Conservation (phyloP, 352 stramenopile species). For the Globisporangium radiosum region DNA sequence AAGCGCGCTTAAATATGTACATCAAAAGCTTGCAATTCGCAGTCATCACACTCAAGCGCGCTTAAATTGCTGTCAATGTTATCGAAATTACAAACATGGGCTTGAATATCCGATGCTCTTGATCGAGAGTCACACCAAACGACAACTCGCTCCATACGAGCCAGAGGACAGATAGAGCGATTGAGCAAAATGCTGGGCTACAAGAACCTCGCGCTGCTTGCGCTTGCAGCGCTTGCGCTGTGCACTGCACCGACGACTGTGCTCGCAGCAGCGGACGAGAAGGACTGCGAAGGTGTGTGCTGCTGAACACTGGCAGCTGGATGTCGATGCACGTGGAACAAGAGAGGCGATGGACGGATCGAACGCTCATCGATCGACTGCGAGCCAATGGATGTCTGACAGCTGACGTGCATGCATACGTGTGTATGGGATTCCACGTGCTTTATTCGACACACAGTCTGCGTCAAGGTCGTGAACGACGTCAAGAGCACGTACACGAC, state of each 20-base stretch:
- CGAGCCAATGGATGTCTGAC: too few relatives aligned
- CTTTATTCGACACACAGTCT: slow-evolving; percentile 48
- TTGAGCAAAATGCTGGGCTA: slow-evolving; percentile 38
- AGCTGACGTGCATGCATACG: too few relatives aligned
- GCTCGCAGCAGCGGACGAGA: slow-evolving; percentile 50
- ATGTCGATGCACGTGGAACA: too few relatives aligned
- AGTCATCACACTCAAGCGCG: slow-evolving; percentile 8
- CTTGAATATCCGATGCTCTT: neutral
- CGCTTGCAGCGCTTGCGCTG: slow-evolving; percentile 59
- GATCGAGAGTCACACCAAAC: neutral
- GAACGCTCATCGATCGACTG: too few relatives aligned
- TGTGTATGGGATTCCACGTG: too few relatives aligned
- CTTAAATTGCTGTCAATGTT: slow-evolving; percentile 12
- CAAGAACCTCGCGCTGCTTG: slow-evolving; percentile 57
- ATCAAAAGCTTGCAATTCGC: slow-evolving; percentile 17
- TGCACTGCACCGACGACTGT: slow-evolving; percentile 13
- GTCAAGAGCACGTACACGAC: slow-evolving; percentile 68
- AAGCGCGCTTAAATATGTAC: neutral
- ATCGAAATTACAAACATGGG: neutral
- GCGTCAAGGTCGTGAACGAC: slow-evolving; percentile 87
- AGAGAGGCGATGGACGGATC: too few relatives aligned
- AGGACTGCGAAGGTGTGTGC: slow-evolving; percentile 88
- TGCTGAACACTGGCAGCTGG: neutral
- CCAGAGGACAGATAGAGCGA: neutral
- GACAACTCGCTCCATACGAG: neutral